phyloP scores from a whole-genome alignment of 345 rosid species.

The Populus tremula region DNA sequence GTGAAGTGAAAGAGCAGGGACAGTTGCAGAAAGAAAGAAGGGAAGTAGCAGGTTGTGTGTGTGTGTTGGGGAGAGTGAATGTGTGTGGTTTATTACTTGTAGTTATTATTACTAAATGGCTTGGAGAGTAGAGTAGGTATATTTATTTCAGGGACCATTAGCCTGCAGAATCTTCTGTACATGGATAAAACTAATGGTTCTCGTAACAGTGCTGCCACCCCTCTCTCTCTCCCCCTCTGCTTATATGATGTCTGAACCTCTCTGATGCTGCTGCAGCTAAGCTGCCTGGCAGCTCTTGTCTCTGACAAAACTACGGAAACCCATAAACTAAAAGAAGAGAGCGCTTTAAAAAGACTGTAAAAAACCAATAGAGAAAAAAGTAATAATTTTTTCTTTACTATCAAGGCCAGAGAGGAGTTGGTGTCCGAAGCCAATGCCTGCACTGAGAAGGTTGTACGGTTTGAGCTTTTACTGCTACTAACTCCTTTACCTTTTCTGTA shows the following conservation, averaged over 20 bases:
- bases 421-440: constrained; percentile 31
- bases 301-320: constrained; percentile 74
- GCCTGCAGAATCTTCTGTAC: constrained; percentile 63
- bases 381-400: not conserved
- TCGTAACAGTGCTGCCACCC: constrained; percentile 41
- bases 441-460: constrained; percentile 45
- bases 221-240: constrained; percentile 21
- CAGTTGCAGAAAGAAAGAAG: constrained; percentile 3
- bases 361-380: constrained; percentile 1
- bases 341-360: constrained; percentile 29
- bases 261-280: constrained; percentile 40
- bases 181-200: constrained; percentile 61
- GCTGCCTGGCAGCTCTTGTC: constrained; percentile 61
- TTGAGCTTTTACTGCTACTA: constrained; percentile 39
- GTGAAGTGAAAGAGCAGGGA: constrained; percentile 5
- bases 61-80: not conserved
- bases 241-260: constrained; percentile 48
- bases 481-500: constrained; percentile 45
- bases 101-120: not conserved
- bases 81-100: not conserved
- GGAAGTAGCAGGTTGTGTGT: not conserved
- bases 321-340: constrained; percentile 48
- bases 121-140: constrained; percentile 43
- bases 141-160: constrained; percentile 67
- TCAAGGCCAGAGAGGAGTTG: constrained; percentile 1